Evolutionary conservation across 225 moss, liverwort and hornwort genomes (phyloP).

Genomic region (Antitrichia curtipendula): DNA sequence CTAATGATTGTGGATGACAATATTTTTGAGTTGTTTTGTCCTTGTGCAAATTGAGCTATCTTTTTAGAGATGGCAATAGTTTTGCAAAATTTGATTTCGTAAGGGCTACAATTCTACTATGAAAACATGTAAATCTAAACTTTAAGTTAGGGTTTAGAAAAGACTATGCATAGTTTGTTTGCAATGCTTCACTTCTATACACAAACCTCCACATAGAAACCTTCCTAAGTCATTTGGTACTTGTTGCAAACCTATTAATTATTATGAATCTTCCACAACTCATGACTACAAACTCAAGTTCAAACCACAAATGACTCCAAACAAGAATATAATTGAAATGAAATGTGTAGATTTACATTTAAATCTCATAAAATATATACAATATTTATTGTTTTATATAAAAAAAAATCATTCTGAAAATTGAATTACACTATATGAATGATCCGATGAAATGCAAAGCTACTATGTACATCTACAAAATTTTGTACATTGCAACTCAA

Average conservation of each 20-base stretch:
- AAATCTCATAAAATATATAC: too few species aligned
- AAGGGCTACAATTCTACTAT: neutral
- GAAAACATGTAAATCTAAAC: neutral
- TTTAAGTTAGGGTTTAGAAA: neutral
- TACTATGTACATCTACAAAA: too few species aligned
- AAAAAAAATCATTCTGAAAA: too few species aligned
- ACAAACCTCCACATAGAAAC: neutral
- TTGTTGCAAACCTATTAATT: neutral
- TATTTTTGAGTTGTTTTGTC: neutral
- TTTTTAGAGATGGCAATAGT: neutral
- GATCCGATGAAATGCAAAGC: too few species aligned
- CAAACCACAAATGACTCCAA: neutral
- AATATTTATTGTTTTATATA: too few species aligned
- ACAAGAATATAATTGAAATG: too few species aligned
- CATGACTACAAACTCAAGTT: neutral
- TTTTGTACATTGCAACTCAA: too few species aligned
- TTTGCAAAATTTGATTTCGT: neutral
- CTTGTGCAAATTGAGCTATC: neutral
- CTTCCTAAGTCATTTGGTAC: neutral
- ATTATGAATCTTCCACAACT: neutral
- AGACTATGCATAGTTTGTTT: neutral
- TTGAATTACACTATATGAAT: too few species aligned
- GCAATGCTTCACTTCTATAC: neutral
- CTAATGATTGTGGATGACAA: neutral
- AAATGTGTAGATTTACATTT: too few species aligned